Evolutionary conservation across 352 stramenopile genomes (phyloP).

Genomic region (Phytophthora fragariae): DNA sequence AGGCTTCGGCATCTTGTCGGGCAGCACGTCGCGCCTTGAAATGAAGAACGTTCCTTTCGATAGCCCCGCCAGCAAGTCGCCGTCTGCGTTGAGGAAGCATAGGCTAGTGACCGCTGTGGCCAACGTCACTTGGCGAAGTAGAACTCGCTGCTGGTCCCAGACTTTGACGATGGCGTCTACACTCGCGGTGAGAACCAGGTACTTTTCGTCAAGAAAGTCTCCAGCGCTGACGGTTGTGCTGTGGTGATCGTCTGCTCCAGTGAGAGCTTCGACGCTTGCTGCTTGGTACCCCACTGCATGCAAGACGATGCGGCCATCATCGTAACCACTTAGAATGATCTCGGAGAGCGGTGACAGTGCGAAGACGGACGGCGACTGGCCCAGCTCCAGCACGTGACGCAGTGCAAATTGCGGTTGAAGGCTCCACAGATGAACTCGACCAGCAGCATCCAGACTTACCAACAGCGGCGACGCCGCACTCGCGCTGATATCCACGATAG

Average conservation of each 20-base stretch:
- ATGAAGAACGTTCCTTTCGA: constrained; percentile 66
- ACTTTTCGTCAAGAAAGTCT: constrained; percentile 71
- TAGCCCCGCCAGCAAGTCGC: constrained; percentile 65
- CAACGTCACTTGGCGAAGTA: constrained; percentile 67
- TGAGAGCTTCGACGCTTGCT: constrained; percentile 45
- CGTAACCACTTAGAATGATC: constrained; percentile 64
- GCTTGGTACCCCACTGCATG: constrained; percentile 53
- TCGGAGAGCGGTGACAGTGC: constrained; percentile 59
- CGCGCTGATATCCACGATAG: constrained; percentile 48
- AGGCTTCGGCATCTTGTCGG: constrained; percentile 48
- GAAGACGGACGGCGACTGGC: constrained; percentile 61
- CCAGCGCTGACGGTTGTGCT: constrained; percentile 64
- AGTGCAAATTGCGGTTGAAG: constrained; percentile 66
- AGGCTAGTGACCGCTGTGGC: constrained; percentile 66
- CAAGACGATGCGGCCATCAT: constrained; percentile 65
- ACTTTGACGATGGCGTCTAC: constrained; percentile 79
- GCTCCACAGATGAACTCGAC: constrained; percentile 62
- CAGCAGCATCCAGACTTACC: constrained; percentile 58
- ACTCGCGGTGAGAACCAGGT: constrained; percentile 63
- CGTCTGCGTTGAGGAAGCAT: constrained; percentile 73
- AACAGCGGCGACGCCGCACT: constrained; percentile 58
- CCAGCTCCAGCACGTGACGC: constrained; percentile 57
- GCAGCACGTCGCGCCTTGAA: constrained; percentile 64
- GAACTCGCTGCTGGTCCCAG: constrained; percentile 68
- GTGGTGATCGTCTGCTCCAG: constrained; percentile 54